These are phyloP conservation scores for Ustilago hordei DNA, from an alignment of 1,284 basidiomycete species.

Conservation along the genomic window DNA sequence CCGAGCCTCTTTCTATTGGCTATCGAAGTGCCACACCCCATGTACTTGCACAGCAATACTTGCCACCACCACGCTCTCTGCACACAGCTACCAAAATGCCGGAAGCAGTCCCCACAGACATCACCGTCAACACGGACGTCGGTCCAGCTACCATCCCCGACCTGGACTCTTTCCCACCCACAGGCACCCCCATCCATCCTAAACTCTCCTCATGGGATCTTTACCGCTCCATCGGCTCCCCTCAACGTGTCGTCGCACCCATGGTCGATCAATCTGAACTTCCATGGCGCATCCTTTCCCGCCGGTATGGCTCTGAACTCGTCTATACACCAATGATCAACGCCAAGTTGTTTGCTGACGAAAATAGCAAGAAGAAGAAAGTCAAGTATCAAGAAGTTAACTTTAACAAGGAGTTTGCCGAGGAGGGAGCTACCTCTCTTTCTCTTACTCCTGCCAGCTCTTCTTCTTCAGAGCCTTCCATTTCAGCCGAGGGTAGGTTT, in stretches of 20 bases:
- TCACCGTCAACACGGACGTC: constrained; percentile 18
- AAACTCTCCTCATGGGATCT: constrained; percentile 86
- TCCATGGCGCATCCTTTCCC: constrained; percentile 84
- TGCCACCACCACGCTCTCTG: neutral
- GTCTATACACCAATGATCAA: constrained; percentile 98
- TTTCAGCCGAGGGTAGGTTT: neutral
- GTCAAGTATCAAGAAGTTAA: constrained; percentile 45
- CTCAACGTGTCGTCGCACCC: constrained; percentile 89
- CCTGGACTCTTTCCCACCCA: constrained; percentile 61
- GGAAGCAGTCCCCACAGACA: constrained; percentile 20
- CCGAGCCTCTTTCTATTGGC: neutral
- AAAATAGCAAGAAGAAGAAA: constrained; percentile 46
- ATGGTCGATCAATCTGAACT: constrained; percentile 99
- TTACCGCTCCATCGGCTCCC: constrained; percentile 83
- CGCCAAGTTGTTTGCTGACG: constrained; percentile 81
- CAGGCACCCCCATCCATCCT: constrained; percentile 56
- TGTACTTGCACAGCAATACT: neutral
- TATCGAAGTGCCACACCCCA: neutral
- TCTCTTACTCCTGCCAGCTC: neutral
- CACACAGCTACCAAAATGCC: constrained; percentile 26
- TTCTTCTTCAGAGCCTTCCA: neutral
- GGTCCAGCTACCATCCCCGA: constrained; percentile 37
- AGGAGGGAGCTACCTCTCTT: constrained; percentile 52
- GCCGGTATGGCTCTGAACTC: constrained; percentile 84
- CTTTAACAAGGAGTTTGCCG: constrained; percentile 53